Base-by-base conservation (phyloP, 306 rosid species). In the Herpetospermum pedunculosum region DNA sequence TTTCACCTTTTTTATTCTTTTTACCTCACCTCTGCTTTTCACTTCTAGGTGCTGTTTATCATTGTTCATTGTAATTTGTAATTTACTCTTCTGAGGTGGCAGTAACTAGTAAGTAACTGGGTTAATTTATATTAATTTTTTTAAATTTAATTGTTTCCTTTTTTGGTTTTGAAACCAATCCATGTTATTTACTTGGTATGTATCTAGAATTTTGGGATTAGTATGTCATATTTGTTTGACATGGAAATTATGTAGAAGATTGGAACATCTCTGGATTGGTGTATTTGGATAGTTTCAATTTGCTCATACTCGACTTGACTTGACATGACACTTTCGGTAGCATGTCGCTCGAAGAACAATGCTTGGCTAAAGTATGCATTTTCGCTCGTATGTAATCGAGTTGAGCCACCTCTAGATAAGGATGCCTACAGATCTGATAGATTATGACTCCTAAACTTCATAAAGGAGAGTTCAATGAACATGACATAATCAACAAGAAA, bases 1-100 rank as follows among this genome's bases (percentile, higher is more conserved):
- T 38, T 62, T 59, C 63, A 11, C 63, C 16, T 59, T 62, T 35
- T n/a, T 35, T 62, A 15, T 19, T 9, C 11, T 0, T 32, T 35
- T 34, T 26, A 19, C 28, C 32, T 5, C 2, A 7, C 40, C 13
- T 59, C 6, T 55, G 34, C 29, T 57, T 4, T 10, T 37, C 30
- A 38, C 2, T 64, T 64, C 3, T 65, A 25, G 73, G 37, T 15
- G 34, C 23, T 43, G 37, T 44, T 70, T 28, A 44, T 26, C 47
- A 44, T 69, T 43, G 57, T 70, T 70, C 57, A 46, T 44, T 70
- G 74, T 47, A 28, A 18, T 16, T 70, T 47, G 34, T 63, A 63
- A 35, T 37, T 35, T 63, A 18, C 58, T 70, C 58, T 46, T 44
- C 28, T 47, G n/a, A 29, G 26, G 25, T 25, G 71, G 28, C 8